Base-by-base conservation (phyloP, 2,329 filamentous ascomycete species). In the Lachnellula cervina region DNA sequence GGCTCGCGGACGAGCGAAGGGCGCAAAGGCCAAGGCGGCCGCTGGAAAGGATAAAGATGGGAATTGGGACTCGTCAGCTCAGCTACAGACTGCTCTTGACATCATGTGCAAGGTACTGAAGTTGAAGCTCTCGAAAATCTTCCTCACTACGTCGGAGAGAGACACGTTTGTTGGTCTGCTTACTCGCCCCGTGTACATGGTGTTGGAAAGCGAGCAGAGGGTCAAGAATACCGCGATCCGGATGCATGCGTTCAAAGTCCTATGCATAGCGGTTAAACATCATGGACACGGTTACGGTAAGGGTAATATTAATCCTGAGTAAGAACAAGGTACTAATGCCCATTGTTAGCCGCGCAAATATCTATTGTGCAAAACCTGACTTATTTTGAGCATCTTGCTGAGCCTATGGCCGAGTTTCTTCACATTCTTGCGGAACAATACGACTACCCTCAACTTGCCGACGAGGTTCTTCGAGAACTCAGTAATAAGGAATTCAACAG, bases 401-500 rank as follows among this genome's bases (percentile, higher is more conserved):
- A 99, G 69, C 94, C 94, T 1, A 99, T 99, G 94, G 94, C 94
- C 34, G 95, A 99, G 71, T 96, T 99, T 66, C 77, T 99, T 4
- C 90, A 97, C 66, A 99, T 97, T 67, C 78, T 99, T 25, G 87
- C 92, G 1, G 92, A 97, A 70, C 93, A 97, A 75, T 99, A 97
- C 74, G 94, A 99, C 73, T 96, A 97, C 70, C 89, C 92, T 16
- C 94, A 99, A 68, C 80, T 99, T 8, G 88, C 91, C 4, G 94
- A 97, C 70, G 94, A 99, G 69, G 89, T 97, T 32, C 74, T 99
- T 56, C 87, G 90, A 66, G 94, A 99, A 69, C 82, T 99, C 62
- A 96, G 92, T 71, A 96, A 92, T 73, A 99, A 96, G 71, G 93
- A 97, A 69, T 99, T 97, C 76, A 97, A 95, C 72, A 93, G 88